Evolutionary conservation across 2,329 filamentous ascomycete species (phyloP).

Genomic region (Pestalotiopsis sp.): DNA sequence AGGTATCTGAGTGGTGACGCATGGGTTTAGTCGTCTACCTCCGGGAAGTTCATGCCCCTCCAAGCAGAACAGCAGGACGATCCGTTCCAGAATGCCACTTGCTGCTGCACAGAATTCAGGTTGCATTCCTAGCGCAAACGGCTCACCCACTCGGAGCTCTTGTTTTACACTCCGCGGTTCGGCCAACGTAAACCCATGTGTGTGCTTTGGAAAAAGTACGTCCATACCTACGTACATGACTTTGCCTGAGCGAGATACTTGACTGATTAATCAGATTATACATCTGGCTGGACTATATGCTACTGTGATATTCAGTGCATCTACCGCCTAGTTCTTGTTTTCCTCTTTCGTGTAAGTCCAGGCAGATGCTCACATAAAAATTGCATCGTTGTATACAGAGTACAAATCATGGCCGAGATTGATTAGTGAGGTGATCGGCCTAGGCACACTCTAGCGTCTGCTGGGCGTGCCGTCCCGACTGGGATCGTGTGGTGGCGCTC

Average conservation of each 20-base stretch:
- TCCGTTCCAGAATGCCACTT: background rate
- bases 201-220: background rate
- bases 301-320: too few species aligned
- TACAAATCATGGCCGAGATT: background rate
- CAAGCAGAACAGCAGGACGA: background rate
- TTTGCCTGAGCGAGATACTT: background rate
- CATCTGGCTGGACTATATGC: too few species aligned
- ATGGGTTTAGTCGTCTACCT: background rate
- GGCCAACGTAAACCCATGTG: background rate
- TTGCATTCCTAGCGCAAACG: conserved; percentile 6
- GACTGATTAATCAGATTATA: too few species aligned
- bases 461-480: background rate
- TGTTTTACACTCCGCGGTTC: background rate
- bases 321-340: background rate
- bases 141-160: background rate
- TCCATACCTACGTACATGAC: background rate
- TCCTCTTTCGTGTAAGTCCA: background rate
- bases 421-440: background rate
- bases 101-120: background rate
- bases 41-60: background rate
- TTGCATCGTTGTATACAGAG: background rate
- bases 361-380: background rate
- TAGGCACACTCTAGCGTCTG: background rate
- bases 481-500: background rate
- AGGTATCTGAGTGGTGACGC: background rate